A percentile compares a stretch with the other conserved stretches of the same genome.
Evolutionary conservation across 768 basidiomycete genomes (phyloP).

Genomic region (Leucosporidium yakuticum): DNA sequence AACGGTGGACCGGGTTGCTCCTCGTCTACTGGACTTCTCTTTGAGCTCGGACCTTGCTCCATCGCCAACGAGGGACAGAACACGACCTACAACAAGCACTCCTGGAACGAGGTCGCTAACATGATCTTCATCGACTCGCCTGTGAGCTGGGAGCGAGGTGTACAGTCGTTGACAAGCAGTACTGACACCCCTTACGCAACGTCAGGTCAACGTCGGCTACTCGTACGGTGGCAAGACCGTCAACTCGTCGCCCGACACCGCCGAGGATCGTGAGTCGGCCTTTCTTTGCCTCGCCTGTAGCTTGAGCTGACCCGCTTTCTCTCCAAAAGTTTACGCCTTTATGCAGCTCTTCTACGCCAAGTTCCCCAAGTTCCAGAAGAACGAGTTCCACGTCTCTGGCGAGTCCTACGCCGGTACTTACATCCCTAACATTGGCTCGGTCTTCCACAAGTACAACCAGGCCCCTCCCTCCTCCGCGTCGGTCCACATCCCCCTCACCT

Average conservation of each 20-base stretch:
- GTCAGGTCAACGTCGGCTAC: slow-evolving; percentile 84
- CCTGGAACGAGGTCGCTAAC: slow-evolving; percentile 64
- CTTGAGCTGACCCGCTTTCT: slow-evolving; percentile 21
- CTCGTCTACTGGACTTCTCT: slow-evolving; percentile 65
- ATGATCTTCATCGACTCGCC: slow-evolving; percentile 45
- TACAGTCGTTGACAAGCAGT: neutral
- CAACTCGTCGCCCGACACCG: slow-evolving; percentile 74
- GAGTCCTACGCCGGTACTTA: slow-evolving; percentile 58
- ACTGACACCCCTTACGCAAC: too few species aligned
- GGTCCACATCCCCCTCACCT: slow-evolving; percentile 47
- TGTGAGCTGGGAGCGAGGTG: slow-evolving; percentile 12
- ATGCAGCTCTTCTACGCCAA: slow-evolving; percentile 70
- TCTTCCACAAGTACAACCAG: slow-evolving; percentile 73
- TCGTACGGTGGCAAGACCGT: slow-evolving; percentile 74
- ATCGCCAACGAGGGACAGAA: slow-evolving; percentile 64
- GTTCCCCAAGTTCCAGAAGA: slow-evolving; percentile 61
- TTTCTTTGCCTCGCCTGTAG: slow-evolving; percentile 25
- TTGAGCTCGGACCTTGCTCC: slow-evolving; percentile 85
- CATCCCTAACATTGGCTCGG: slow-evolving; percentile 75
- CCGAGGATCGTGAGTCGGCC: slow-evolving; percentile 63
- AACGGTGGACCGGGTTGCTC: slow-evolving; percentile 40
- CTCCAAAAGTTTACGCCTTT: slow-evolving; percentile 55
- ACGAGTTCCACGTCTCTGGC: slow-evolving; percentile 47
- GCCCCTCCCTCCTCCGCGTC: slow-evolving; percentile 40
- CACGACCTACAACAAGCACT: slow-evolving; percentile 66